Percentiles rank a stretch among this genome's conserved stretches.
Conservation (phyloP, 306 rosid species). For the Prunus armeniaca region DNA sequence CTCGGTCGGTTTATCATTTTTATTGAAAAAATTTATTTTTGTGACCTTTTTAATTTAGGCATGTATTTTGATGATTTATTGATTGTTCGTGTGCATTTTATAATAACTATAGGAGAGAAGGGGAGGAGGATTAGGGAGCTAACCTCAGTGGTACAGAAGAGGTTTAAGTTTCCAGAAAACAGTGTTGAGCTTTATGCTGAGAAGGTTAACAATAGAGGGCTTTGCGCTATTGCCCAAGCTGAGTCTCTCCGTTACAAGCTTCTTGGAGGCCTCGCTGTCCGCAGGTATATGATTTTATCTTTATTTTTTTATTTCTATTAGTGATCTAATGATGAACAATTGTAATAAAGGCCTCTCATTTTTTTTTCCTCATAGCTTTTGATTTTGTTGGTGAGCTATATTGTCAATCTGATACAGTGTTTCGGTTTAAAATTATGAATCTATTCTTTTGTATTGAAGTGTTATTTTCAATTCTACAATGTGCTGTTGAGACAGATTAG, state of each 20-base stretch:
- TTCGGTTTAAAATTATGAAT: not conserved
- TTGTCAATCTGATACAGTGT: not conserved
- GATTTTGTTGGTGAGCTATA: not conserved
- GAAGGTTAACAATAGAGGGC: constrained; percentile 74
- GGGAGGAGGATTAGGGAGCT: constrained; percentile 72
- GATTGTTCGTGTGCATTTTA: not conserved
- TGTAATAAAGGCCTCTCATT: too few relatives aligned
- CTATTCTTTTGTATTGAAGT: not conserved
- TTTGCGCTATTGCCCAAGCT: constrained; percentile 64
- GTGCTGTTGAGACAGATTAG: too few relatives aligned
- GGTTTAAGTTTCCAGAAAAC: constrained; percentile 71
- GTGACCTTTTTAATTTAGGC: not conserved
- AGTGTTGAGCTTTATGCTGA: constrained; percentile 80
- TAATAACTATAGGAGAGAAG: constrained; percentile 43
- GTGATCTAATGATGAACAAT: not conserved
- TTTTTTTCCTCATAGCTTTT: too few relatives aligned
- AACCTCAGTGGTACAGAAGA: constrained; percentile 72
- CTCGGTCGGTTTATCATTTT: constrained; percentile 27
- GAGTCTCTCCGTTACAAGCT: constrained; percentile 77
- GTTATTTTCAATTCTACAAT: not conserved
- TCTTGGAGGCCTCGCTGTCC: constrained; percentile 72
- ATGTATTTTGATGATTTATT: not conserved
- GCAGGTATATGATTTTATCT: constrained; percentile 34
- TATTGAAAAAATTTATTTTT: not conserved
- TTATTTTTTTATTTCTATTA: not conserved